Base-by-base conservation (phyloP, 2,329 filamentous ascomycete genomes). In the Mycosphaerella sp. region DNA sequence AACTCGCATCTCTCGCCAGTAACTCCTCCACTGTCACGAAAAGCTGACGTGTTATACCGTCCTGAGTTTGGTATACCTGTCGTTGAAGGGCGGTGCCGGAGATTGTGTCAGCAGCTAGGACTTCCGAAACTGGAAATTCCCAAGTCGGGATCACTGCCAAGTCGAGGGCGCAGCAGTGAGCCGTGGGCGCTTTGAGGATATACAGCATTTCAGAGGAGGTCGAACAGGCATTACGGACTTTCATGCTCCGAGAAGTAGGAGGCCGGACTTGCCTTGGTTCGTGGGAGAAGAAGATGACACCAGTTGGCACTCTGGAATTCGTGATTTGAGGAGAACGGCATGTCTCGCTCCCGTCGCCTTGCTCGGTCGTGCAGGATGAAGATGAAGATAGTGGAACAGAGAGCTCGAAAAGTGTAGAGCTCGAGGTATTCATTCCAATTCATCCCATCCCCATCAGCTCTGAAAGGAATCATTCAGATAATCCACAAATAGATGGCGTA, bases 401-500 rank as follows among this genome's bases (percentile, higher is more conserved):
- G 10, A n/a, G 30, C 10, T 12, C 30, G 30, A 34, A 34, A n/a
- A n/a, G 30, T 32, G 13, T 10, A 32, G 30, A 32, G 30, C 2
- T 32, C 30, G 30, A 5, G 30, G 4, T 21, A 21, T 21, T n/a
- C n/a, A 21, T 21, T 25, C 3, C 21, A 34, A 1, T n/a, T 41
- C 28, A 21, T 16, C 16, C 18, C 14, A 25, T 35, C 18, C 4
- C 0, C 1, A 39, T 62, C 55, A 65, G 17, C 55, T 60, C 41
- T 64, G 57, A 57, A 71, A 70, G 4, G 62, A 56, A 56, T 70
- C 68, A 52, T 71, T 71, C 39, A 73, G 59, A 54, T 73, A 72
- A 43, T 71, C 70, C 30, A 73, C 62, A 53, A 73, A 73, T 34
- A 71, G 55, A 48, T 62, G 64, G 34, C 64, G 63, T 27, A 73